These are phyloP conservation scores for Marchantia polymorpha DNA, from an alignment of 225 moss, liverwort and hornwort genomes.

Conservation along the genomic window DNA sequence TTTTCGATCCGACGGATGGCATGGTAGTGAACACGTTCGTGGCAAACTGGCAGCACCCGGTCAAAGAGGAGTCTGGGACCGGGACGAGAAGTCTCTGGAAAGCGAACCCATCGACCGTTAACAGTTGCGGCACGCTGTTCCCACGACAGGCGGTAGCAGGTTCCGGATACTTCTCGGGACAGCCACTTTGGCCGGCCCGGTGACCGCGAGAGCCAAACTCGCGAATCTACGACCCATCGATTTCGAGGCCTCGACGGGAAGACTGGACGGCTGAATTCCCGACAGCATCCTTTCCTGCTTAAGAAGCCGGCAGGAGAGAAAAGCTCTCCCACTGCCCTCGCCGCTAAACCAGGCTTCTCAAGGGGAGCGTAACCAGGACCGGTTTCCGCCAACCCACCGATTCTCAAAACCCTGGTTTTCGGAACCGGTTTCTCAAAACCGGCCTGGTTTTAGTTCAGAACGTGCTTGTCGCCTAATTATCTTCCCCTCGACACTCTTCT, in stretches of 20 bases:
- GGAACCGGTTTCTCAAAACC: too few relatives aligned
- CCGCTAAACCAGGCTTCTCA: too few relatives aligned
- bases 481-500: too few relatives aligned
- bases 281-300: too few relatives aligned
- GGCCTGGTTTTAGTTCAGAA: too few relatives aligned
- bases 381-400: too few relatives aligned
- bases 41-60: background rate
- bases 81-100: background rate
- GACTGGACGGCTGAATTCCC: too few relatives aligned
- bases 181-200: background rate
- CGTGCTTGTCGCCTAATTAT: too few relatives aligned
- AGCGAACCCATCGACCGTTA: background rate
- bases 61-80: background rate
- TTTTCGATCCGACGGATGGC: background rate
- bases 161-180: slow-evolving; percentile 13
- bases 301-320: too few relatives aligned
- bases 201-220: background rate
- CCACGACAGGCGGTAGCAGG: background rate
- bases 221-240: background rate
- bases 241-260: background rate
- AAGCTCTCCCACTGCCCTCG: too few relatives aligned
- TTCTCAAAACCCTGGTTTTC: too few relatives aligned
- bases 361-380: too few relatives aligned
- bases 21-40: background rate
- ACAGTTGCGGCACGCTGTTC: slow-evolving; percentile 12